phyloP scores from a whole-genome alignment of 306 rosid genomes.

The Elaeagnus macrophylla region DNA sequence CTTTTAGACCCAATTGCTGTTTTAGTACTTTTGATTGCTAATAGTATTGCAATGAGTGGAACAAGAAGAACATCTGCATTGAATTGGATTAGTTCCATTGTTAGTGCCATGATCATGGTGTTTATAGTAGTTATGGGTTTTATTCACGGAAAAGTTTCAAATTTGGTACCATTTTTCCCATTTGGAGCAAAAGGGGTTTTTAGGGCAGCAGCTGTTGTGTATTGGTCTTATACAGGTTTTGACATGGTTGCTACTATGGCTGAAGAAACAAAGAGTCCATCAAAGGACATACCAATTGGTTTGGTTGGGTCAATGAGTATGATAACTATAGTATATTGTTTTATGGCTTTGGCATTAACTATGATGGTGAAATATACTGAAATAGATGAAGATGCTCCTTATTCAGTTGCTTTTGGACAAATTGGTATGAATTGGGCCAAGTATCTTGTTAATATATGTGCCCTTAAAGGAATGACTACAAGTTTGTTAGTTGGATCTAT shows the following conservation, averaged over 20 bases:
- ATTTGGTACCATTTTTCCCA: conserved; percentile 52
- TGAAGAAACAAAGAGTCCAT: conserved; percentile 75
- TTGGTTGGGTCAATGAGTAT: conserved; percentile 59
- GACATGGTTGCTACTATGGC: conserved; percentile 97
- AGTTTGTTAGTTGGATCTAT: conserved; percentile 82
- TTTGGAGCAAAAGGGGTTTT: conserved; percentile 57
- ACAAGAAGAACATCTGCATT: conserved; percentile 55
- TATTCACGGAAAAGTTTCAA: conserved; percentile 33
- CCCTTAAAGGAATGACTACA: conserved; percentile 92
- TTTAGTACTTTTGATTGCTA: conserved; percentile 47
- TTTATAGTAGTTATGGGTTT: conserved; percentile 53
- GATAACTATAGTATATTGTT: conserved; percentile 61
- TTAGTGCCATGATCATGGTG: conserved; percentile 26
- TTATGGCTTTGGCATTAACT: conserved; percentile 58
- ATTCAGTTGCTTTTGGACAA: conserved; percentile 59
- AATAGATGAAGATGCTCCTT: conserved; percentile 52
- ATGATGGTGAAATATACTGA: conserved; percentile 43
- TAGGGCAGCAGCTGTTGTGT: conserved; percentile 70
- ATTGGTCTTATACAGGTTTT: conserved; percentile 92
- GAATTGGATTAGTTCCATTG: conserved; percentile 49
- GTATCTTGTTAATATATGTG: conserved; percentile 67
- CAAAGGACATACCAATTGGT: conserved; percentile 77
- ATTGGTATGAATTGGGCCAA: conserved; percentile 81
- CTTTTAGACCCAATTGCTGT: conserved; percentile 70
- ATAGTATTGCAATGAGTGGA: conserved; percentile 60